Percentiles rank a stretch among this genome's conserved stretches.
Evolutionary conservation across 768 basidiomycete species (phyloP).

Genomic region (Boletellus sp.): DNA sequence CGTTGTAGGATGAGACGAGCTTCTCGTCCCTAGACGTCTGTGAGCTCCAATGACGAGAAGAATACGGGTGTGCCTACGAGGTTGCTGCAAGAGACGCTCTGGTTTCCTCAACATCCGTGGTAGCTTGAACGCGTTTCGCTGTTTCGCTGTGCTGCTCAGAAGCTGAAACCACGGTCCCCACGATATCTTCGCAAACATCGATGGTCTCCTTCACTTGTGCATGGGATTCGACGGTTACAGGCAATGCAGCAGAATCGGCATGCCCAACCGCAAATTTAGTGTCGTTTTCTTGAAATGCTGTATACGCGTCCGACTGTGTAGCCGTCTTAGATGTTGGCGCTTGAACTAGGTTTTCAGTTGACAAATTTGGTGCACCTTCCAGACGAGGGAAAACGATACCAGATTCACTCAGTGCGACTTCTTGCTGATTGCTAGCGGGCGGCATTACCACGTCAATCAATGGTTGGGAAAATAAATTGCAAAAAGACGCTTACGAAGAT

Average conservation of each 20-base stretch:
- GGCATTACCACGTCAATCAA: not conserved
- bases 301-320: not conserved
- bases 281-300: not conserved
- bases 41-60: not conserved
- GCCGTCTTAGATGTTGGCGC: not conserved
- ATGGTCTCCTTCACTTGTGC: not conserved
- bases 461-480: not conserved
- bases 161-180: not conserved
- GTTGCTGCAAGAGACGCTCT: not conserved
- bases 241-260: not conserved
- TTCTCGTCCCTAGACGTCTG: not conserved
- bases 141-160: not conserved
- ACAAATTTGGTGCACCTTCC: not conserved
- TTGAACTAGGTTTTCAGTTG: not conserved
- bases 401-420: not conserved
- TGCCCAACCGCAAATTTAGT: not conserved
- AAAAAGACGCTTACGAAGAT: not conserved
- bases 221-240: not conserved
- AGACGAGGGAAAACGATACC: not conserved
- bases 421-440: not conserved
- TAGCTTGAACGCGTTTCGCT: not conserved
- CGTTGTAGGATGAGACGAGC: not conserved
- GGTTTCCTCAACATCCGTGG: not conserved
- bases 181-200: not conserved
- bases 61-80: not conserved